phyloP scores from a whole-genome alignment of 768 basidiomycete species.

The Rhizopogon vinicolor region DNA sequence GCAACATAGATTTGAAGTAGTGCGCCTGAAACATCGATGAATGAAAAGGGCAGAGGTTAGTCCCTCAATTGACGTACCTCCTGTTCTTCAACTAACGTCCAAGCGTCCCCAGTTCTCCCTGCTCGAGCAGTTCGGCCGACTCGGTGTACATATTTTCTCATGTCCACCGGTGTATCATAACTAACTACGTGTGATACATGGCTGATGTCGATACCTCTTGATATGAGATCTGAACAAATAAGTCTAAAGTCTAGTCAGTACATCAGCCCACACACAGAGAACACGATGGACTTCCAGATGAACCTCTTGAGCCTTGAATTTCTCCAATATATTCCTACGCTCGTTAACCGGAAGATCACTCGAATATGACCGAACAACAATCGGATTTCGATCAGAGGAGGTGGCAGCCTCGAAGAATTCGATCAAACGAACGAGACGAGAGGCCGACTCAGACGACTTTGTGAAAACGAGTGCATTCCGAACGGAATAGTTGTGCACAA shows the following conservation, averaged over 20 bases:
- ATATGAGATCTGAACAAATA: slow-evolving; percentile 94
- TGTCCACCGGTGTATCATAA: slow-evolving; percentile 96
- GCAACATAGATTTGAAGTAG: slow-evolving; percentile 83
- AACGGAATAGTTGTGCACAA: slow-evolving; percentile 60
- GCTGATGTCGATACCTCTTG: slow-evolving; percentile 92
- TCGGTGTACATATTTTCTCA: slow-evolving; percentile 97
- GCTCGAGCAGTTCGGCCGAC: slow-evolving; percentile 96
- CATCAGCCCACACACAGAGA: neutral
- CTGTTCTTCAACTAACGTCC: slow-evolving; percentile 95
- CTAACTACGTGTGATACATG: slow-evolving; percentile 91
- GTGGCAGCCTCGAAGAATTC: slow-evolving; percentile 69
- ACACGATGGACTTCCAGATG: slow-evolving; percentile 57
- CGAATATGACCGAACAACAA: slow-evolving; percentile 72
- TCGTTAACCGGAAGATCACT: slow-evolving; percentile 76
- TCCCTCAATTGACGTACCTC: slow-evolving; percentile 43
- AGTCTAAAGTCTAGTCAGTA: slow-evolving; percentile 45
- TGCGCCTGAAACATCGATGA: slow-evolving; percentile 50
- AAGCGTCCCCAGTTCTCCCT: slow-evolving; percentile 82
- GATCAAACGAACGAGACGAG: slow-evolving; percentile 75
- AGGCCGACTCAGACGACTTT: slow-evolving; percentile 91
- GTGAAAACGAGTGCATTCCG: slow-evolving; percentile 87
- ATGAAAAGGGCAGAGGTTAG: neutral
- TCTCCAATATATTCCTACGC: slow-evolving; percentile 70
- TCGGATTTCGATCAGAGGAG: slow-evolving; percentile 12
- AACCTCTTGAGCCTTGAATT: slow-evolving; percentile 77